A percentile compares a stretch with the other conserved stretches of the same genome.
phyloP scores from a whole-genome alignment of 1,284 basidiomycete species.

The Hortiboletus rubellus region DNA sequence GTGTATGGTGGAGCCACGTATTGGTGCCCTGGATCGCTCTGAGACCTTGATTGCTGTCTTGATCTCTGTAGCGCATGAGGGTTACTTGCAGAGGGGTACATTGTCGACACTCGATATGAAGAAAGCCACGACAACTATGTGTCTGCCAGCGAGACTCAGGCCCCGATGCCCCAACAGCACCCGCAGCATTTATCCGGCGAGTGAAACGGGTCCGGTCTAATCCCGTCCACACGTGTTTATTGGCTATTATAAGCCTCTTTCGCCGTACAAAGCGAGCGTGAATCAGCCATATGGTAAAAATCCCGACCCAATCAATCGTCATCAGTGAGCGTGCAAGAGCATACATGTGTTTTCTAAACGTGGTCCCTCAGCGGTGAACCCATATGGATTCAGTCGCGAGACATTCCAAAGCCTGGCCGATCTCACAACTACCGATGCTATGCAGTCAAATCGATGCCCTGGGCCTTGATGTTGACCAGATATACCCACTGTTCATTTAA shows the following conservation, averaged over 20 bases:
- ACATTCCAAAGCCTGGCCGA: not conserved
- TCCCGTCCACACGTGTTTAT: slow-evolving; percentile 5
- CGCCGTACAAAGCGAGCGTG: not conserved
- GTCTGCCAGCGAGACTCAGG: not conserved
- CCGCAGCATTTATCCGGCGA: not conserved
- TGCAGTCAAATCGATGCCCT: slow-evolving; percentile 19
- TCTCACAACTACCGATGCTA: not conserved
- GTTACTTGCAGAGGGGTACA: slow-evolving; percentile 16
- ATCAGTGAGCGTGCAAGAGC: not conserved
- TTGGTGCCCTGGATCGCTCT: slow-evolving; percentile 29
- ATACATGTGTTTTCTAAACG: not conserved
- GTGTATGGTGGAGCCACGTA: slow-evolving; percentile 26
- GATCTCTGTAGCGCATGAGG: slow-evolving; percentile 15
- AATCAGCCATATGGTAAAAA: not conserved
- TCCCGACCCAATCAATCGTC: not conserved
- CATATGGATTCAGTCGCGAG: not conserved
- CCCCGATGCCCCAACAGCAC: not conserved
- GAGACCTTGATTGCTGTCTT: slow-evolving; percentile 13
- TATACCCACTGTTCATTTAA: slow-evolving; percentile 19
- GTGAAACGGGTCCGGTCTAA: not conserved
- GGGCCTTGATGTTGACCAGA: slow-evolving; percentile 17
- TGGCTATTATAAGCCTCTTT: not conserved
- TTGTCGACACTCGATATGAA: slow-evolving; percentile 5
- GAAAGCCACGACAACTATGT: not conserved
- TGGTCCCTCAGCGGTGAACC: not conserved